Evolutionary conservation across 2,329 filamentous ascomycete species (phyloP).

Genomic region (Dichotomopilus funicola): DNA sequence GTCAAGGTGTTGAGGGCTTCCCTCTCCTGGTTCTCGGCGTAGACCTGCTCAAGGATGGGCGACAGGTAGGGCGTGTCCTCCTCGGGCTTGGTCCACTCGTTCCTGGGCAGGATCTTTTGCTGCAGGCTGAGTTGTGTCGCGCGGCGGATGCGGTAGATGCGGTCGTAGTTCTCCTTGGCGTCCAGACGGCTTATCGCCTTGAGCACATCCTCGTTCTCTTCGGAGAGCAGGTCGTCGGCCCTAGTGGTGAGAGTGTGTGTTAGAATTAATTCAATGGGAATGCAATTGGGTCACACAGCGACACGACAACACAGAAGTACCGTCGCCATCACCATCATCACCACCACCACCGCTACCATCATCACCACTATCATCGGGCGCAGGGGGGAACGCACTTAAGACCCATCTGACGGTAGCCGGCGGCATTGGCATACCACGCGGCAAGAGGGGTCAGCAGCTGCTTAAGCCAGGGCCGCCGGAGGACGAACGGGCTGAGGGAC

Average conservation of each 20-base stretch:
- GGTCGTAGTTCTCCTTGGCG: constrained; percentile 88
- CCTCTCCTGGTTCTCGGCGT: constrained; percentile 44
- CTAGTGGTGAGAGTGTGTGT: constrained; percentile 40
- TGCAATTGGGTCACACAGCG: no score
- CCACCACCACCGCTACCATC: no score
- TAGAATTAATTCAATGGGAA: not conserved
- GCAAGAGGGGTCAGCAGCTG: constrained; percentile 73
- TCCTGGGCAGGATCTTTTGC: constrained; percentile 59
- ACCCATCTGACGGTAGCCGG: constrained; percentile 89
- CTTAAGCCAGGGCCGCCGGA: constrained; percentile 80
- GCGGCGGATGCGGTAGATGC: constrained; percentile 92
- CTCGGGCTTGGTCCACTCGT: constrained; percentile 53
- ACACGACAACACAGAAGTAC: no score
- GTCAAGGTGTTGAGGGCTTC: constrained; percentile 44
- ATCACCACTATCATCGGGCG: not conserved
- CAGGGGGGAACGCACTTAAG: constrained; percentile 56
- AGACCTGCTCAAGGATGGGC: constrained; percentile 47
- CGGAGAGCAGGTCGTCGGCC: constrained; percentile 88
- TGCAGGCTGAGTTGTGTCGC: constrained; percentile 70
- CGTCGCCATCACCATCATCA: no score
- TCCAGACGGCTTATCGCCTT: constrained; percentile 85
- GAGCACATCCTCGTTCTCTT: constrained; percentile 83
- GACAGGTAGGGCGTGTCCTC: constrained; percentile 51
- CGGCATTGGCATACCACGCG: constrained; percentile 81
- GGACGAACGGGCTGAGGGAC: constrained; percentile 56